Evolutionary conservation across 257 asterid genomes (phyloP), one percentile per base, ranked within the genome.

Genomic region (Parsonsia alboflavescens): DNA sequence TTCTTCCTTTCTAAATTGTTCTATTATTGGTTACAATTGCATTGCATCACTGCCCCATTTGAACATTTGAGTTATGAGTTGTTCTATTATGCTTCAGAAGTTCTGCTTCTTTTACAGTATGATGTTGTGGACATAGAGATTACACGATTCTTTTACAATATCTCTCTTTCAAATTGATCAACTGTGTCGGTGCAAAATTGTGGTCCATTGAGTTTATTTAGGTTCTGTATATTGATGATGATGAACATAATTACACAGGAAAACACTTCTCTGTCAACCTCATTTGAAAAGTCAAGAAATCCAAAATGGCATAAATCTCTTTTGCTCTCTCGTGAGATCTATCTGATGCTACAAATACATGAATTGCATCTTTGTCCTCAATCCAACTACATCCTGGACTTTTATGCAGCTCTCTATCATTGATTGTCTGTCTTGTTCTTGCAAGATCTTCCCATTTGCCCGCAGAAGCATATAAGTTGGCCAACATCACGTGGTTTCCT

Each of bases 381-480:
- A 91, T 87, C 96, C 97, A 89, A 86, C 98, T 93, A 77, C 96
- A 91, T 76, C 97, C 97, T 4, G 96, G 96, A 72, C 41, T 79
- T 81, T 91, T 91, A 57, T 78, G 85, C 84, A 91, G 80, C 62
- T 86, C 80, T 41, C 56, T 83, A 0, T 79, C 86, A 71, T 77
- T 82, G 82, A 90, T 90, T 13, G 17, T 77, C 50, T 72, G 86
- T 77, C 98, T 84, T 72, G 85, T 76, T 78, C 79, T 80, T 63
- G 88, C 80, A 12, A 84, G 84, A 77, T 90, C 90, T 61, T 26
- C n/a, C 98, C 97, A 90, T 81, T 79, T 84, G 22, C 93, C 90
- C 1, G 84, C 82, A 42, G 88, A 86, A 72, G 97, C 98, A 76
- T 93, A 91, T 73, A 88, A 81, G 68, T 93, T 93, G 58, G 96